Percentiles rank a stretch among this genome's conserved stretches.
phyloP scores from a whole-genome alignment of 768 basidiomycete genomes.

The Psilocybe subaeruginosa region DNA sequence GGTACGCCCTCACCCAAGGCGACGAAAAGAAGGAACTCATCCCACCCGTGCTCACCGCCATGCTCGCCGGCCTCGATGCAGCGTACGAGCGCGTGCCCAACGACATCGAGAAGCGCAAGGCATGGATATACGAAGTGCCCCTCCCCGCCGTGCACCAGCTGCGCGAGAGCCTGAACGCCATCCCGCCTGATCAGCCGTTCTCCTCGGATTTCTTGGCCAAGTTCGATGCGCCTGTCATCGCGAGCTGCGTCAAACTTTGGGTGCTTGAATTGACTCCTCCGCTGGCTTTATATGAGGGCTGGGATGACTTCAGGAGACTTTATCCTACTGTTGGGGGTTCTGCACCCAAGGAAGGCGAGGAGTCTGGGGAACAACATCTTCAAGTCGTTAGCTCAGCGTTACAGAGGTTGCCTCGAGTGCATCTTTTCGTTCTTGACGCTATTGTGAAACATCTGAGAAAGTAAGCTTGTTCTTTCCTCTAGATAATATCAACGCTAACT shows the following conservation, averaged over 20 bases:
- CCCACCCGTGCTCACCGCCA: conserved; percentile 72
- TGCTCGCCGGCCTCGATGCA: conserved; percentile 65
- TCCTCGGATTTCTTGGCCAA: conserved; percentile 53
- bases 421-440: conserved; percentile 79
- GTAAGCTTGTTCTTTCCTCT: conserved; percentile 42
- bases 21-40: conserved; percentile 63
- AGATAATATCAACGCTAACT: too few relatives aligned
- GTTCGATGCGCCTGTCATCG: conserved; percentile 87
- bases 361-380: conserved; percentile 60
- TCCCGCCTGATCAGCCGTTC: conserved; percentile 62
- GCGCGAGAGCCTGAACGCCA: conserved; percentile 79
- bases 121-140: conserved; percentile 96
- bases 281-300: conserved; percentile 82
- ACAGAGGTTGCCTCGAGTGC: conserved; percentile 74
- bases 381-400: conserved; percentile 65
- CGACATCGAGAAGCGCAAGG: conserved; percentile 82
- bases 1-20: conserved; percentile 57
- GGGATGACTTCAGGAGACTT: conserved; percentile 89
- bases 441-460: conserved; percentile 75
- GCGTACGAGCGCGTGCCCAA: conserved; percentile 62
- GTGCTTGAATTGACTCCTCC: conserved; percentile 91
- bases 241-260: conserved; percentile 87
- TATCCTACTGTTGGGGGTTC: conserved; percentile 74
- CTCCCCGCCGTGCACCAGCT: conserved; percentile 83
- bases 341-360: conserved; percentile 51